These are phyloP conservation scores for Bacterosira constricta DNA, from an alignment of 108 stramenopile genomes.

Conservation along the genomic window DNA sequence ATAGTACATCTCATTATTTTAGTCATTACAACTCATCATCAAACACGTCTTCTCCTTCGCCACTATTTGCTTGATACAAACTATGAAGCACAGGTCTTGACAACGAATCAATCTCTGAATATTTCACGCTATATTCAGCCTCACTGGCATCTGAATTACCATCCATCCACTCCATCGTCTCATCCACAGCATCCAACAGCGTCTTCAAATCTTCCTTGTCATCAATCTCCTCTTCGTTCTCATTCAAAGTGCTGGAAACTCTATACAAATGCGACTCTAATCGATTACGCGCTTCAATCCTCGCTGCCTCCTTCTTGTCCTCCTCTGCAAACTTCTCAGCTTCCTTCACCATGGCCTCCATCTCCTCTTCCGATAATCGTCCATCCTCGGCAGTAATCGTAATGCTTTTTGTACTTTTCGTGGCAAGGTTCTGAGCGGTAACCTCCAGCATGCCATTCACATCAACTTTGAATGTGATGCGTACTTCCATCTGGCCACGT, in stretches of 20 bases:
- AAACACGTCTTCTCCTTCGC: slow-evolving; percentile 54
- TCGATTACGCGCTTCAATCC: slow-evolving; percentile 89
- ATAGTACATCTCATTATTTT: not conserved
- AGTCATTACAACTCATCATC: slow-evolving; percentile 74
- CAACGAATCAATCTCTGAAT: slow-evolving; percentile 89
- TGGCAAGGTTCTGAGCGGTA: slow-evolving; percentile 93
- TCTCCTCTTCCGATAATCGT: slow-evolving; percentile 92
- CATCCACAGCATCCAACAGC: slow-evolving; percentile 81
- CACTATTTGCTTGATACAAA: slow-evolving; percentile 68
- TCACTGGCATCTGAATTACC: slow-evolving; percentile 89
- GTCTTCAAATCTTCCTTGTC: slow-evolving; percentile 87
- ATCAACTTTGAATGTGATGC: slow-evolving; percentile 97
- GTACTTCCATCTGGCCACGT: slow-evolving; percentile 93
- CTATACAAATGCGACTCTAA: slow-evolving; percentile 94
- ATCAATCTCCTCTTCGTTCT: slow-evolving; percentile 84
- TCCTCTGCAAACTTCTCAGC: slow-evolving; percentile 93
- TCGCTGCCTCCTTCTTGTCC: slow-evolving; percentile 80
- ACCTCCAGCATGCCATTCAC: slow-evolving; percentile 96
- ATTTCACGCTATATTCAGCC: slow-evolving; percentile 85
- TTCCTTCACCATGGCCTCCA: slow-evolving; percentile 94
- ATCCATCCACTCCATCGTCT: slow-evolving; percentile 96
- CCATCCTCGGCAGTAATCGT: slow-evolving; percentile 98
- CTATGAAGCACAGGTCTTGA: slow-evolving; percentile 90
- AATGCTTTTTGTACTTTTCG: slow-evolving; percentile 93
- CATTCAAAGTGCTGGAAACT: slow-evolving; percentile 85